phyloP scores from a whole-genome alignment of 2,329 filamentous ascomycete species.

The Rutstroemia sp. region DNA sequence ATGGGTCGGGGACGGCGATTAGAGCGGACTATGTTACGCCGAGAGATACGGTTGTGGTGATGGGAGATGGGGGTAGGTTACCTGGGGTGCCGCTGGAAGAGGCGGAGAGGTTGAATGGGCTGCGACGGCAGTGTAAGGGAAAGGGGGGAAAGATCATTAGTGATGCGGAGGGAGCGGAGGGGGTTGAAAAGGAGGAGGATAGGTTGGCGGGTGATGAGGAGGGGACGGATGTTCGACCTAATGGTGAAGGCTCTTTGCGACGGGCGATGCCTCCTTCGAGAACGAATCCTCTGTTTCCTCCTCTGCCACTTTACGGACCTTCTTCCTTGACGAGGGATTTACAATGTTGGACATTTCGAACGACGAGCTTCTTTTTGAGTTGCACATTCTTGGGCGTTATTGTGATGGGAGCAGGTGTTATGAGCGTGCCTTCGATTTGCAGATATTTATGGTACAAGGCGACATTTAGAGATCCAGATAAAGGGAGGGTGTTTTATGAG shows the following conservation, averaged over 20 bases:
- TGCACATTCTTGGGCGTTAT: constrained; percentile 70
- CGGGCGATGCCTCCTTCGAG: constrained; percentile 53
- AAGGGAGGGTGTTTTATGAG: constrained; percentile 58
- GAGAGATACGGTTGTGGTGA: constrained; percentile 64
- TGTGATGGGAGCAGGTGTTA: constrained; percentile 65
- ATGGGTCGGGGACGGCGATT: constrained; percentile 40
- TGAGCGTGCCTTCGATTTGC: constrained; percentile 49
- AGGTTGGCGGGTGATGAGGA: background rate
- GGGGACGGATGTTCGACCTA: constrained; percentile 28
- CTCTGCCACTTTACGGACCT: constrained; percentile 73
- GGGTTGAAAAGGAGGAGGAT: constrained; percentile 25
- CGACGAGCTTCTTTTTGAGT: constrained; percentile 68
- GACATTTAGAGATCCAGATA: constrained; percentile 53
- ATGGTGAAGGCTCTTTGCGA: constrained; percentile 40
- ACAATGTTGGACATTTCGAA: constrained; percentile 58
- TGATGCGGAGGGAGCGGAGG: constrained; percentile 28
- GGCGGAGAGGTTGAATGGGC: constrained; percentile 60
- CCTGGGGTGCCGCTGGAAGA: constrained; percentile 64
- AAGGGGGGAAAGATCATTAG: constrained; percentile 27
- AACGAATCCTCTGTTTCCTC: constrained; percentile 78
- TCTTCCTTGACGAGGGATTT: constrained; percentile 57
- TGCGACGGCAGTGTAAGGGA: constrained; percentile 43
- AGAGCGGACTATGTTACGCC: constrained; percentile 61
- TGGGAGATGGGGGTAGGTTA: constrained; percentile 56
- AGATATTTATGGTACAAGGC: constrained; percentile 44